Evolutionary conservation across 192 early-diverging fungal species (phyloP).

Genomic region (Backusella psychrophila): DNA sequence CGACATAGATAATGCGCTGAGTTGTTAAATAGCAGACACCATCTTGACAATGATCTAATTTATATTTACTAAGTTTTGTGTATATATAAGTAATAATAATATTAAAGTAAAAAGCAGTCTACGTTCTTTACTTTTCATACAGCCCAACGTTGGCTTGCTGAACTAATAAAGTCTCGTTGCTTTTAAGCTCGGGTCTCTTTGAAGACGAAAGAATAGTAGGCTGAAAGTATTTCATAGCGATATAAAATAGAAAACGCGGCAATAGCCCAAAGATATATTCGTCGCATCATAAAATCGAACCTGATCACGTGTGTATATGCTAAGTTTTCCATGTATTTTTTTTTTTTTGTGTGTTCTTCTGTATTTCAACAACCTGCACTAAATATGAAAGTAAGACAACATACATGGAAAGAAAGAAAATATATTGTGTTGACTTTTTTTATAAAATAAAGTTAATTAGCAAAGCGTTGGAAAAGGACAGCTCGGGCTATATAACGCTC

Average conservation of each 20-base stretch:
- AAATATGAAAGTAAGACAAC: not conserved
- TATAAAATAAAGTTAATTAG: conserved; percentile 52
- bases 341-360: not conserved
- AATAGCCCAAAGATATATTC: not conserved
- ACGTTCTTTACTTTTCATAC: conserved; percentile 58
- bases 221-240: conserved; percentile 22
- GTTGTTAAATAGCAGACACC: conserved; percentile 75
- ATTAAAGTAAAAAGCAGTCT: not conserved
- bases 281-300: not conserved
- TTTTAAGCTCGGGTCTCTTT: conserved; percentile 50
- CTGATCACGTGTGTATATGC: not conserved
- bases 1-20: conserved; percentile 80
- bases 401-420: not conserved
- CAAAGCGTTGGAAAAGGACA: conserved; percentile 74
- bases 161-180: conserved; percentile 49
- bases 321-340: not conserved
- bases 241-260: not conserved
- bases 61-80: conserved; percentile 45
- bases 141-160: conserved; percentile 68
- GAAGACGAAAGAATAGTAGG: conserved; percentile 45
- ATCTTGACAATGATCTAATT: conserved; percentile 62
- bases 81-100: not conserved
- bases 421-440: not conserved
- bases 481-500: conserved; percentile 78
- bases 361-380: not conserved